Conservation (phyloP, 2,329 filamentous ascomycete species). For the Aspergillus sp. region DNA sequence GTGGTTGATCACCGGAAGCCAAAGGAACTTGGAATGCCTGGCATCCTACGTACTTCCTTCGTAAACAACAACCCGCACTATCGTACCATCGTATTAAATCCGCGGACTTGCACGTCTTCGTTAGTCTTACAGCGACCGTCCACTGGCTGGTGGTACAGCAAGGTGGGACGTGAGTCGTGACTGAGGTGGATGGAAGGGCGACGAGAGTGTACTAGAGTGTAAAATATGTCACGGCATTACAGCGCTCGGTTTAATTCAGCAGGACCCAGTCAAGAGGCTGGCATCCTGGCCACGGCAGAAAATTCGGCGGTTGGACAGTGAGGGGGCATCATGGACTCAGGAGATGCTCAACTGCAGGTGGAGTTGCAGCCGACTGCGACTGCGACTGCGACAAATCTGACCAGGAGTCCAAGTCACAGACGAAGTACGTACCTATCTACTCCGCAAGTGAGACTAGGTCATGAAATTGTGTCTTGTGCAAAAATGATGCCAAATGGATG, state of each 20-base stretch:
- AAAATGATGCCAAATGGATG: neutral
- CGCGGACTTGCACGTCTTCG: neutral
- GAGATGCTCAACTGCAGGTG: slow-evolving; percentile 1
- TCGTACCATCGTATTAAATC: neutral
- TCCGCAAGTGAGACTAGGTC: slow-evolving; percentile 3
- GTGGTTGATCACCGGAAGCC: slow-evolving; percentile 31
- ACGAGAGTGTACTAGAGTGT: neutral
- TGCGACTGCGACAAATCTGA: no score
- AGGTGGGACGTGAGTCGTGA: neutral
- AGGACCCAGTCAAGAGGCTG: neutral
- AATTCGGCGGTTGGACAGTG: slow-evolving; percentile 14
- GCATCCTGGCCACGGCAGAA: slow-evolving; percentile 5
- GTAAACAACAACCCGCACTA: neutral
- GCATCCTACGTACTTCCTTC: slow-evolving; percentile 1
- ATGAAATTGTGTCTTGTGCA: slow-evolving; percentile 5
- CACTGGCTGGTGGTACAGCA: neutral
- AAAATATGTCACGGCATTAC: neutral
- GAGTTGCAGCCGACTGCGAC: neutral
- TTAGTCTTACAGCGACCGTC: no score
- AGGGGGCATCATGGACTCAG: neutral
- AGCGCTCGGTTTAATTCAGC: neutral
- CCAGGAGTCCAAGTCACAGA: neutral
- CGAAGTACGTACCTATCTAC: slow-evolving; percentile 8
- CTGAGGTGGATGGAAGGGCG: neutral
- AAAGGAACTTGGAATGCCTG: neutral